phyloP scores from a whole-genome alignment of 176 grass and related monocot species.

The Oryza glumipatula region DNA sequence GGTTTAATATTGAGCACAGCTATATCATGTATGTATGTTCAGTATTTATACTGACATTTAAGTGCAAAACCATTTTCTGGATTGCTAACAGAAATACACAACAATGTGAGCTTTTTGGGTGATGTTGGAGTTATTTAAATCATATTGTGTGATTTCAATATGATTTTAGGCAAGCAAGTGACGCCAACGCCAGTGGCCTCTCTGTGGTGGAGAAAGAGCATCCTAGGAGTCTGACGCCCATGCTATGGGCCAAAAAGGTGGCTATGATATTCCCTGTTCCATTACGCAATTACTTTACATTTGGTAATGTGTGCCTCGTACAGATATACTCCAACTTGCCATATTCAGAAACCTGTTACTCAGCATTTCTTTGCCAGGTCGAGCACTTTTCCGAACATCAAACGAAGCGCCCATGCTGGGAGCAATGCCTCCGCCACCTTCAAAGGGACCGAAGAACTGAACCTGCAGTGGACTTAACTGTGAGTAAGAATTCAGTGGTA shows the following conservation, averaged over 20 bases:
- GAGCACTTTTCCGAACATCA: slow-evolving; percentile 82
- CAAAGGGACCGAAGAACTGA: slow-evolving; percentile 77
- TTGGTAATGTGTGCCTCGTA: neutral
- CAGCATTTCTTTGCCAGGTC: slow-evolving; percentile 49
- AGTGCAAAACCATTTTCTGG: neutral
- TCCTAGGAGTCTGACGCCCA: slow-evolving; percentile 74
- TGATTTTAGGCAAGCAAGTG: slow-evolving; percentile 61
- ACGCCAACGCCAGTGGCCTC: slow-evolving; percentile 60
- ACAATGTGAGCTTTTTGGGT: neutral
- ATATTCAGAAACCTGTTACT: slow-evolving; percentile 19
- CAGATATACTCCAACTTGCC: slow-evolving; percentile 2
- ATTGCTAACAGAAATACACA: neutral
- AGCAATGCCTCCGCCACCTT: slow-evolving; percentile 64
- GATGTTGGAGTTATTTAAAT: slow-evolving; percentile 9
- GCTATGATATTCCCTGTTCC: slow-evolving; percentile 21
- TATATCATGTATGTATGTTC: neutral
- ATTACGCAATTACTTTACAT: slow-evolving; percentile 34
- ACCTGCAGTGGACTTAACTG: slow-evolving; percentile 38
- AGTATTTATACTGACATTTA: neutral
- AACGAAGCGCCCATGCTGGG: slow-evolving; percentile 58
- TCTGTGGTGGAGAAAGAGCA: slow-evolving; percentile 71
- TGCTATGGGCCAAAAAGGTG: slow-evolving; percentile 85
- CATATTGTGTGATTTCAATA: neutral
- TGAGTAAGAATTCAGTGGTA: slow-evolving; percentile 21
- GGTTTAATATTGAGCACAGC: neutral